These are phyloP conservation scores for Oryza longistaminata DNA, from an alignment of 176 grass and related monocot species.

Conservation along the genomic window DNA sequence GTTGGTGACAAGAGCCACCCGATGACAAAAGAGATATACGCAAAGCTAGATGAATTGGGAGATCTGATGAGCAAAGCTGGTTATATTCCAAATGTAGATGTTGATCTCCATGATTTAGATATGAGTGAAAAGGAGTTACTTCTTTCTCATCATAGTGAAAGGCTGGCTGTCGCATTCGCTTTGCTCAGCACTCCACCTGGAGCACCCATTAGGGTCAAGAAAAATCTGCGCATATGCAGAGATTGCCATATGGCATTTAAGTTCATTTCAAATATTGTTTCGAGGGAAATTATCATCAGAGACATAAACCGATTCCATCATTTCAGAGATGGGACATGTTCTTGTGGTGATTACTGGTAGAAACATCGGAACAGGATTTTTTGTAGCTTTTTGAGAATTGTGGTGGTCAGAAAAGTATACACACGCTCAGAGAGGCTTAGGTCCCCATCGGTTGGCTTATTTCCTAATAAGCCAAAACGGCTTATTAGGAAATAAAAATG, in stretches of 20 bases:
- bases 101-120: conserved; percentile 71
- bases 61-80: conserved; percentile 77
- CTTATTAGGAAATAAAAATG: no score
- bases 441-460: no score
- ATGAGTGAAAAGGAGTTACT: conserved; percentile 71
- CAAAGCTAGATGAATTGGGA: conserved; percentile 79
- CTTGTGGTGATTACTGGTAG: conserved; percentile 81
- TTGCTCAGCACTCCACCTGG: conserved; percentile 68
- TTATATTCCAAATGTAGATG: conserved; percentile 64
- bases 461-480: no score
- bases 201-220: conserved; percentile 73
- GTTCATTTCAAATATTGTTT: conserved; percentile 71
- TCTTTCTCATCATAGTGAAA: conserved; percentile 84
- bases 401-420: conserved; percentile 25
- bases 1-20: conserved; percentile 73
- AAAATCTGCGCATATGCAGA: conserved; percentile 74
- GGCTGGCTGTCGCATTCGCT: conserved; percentile 56
- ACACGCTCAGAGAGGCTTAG: conserved; percentile 18
- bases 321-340: conserved; percentile 65
- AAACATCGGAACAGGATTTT: background rate
- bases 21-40: conserved; percentile 70
- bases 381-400: conserved; percentile 15
- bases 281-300: conserved; percentile 76
- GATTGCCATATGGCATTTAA: conserved; percentile 71
- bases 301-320: conserved; percentile 74